phyloP scores from a whole-genome alignment of 2,329 filamentous ascomycete genomes.

The Grosmannia clavigera region DNA sequence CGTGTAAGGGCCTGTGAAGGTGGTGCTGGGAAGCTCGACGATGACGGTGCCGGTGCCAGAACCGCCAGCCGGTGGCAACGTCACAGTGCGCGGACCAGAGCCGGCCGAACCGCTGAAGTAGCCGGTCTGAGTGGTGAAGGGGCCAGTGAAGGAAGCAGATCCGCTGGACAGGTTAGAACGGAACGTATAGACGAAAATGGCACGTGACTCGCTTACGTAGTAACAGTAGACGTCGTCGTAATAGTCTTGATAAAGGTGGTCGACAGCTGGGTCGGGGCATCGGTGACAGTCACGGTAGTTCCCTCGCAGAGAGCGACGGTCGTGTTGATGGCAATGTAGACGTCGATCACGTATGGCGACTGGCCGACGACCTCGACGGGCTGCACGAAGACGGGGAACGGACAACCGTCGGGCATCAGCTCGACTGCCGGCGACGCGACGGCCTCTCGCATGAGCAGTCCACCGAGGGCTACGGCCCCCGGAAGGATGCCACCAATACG shows the following conservation, averaged over 20 bases:
- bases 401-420: slow-evolving; percentile 5
- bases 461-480: slow-evolving; percentile 1
- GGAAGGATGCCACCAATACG: background rate
- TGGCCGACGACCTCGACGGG: slow-evolving; percentile 9
- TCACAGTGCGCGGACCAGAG: background rate
- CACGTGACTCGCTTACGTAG: slow-evolving; percentile 2
- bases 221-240: slow-evolving; percentile 7
- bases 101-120: background rate
- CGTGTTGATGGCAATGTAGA: slow-evolving; percentile 7
- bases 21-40: background rate
- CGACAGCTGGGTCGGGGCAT: slow-evolving; percentile 9
- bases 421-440: background rate
- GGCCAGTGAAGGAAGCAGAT: background rate
- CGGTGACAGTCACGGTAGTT: slow-evolving; percentile 7
- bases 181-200: no score
- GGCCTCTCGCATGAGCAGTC: slow-evolving; percentile 3
- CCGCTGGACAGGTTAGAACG: background rate
- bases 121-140: slow-evolving; percentile 4
- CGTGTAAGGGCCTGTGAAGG: slow-evolving; percentile 4
- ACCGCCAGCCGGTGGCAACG: slow-evolving; percentile 12
- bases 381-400: slow-evolving; percentile 8
- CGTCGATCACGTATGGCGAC: slow-evolving; percentile 6
- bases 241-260: slow-evolving; percentile 6
- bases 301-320: slow-evolving; percentile 6
- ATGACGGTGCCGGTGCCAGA: slow-evolving; percentile 38